These are phyloP conservation scores for Gryganskiella cystojenkinii DNA, from an alignment of 192 early-diverging fungal species.

Conservation along the genomic window DNA sequence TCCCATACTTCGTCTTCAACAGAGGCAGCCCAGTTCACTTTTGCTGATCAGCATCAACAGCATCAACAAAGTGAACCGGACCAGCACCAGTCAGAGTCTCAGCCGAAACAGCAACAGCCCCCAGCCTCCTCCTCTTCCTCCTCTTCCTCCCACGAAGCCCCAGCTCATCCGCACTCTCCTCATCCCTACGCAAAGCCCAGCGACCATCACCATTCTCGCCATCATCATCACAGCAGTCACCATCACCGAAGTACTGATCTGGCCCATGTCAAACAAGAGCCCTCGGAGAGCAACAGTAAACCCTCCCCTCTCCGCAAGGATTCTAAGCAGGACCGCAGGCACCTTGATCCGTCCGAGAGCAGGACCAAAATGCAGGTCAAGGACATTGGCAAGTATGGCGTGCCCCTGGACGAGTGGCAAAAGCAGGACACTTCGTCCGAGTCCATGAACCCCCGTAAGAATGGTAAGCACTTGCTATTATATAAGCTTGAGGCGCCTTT, in stretches of 20 bases:
- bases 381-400: slow-evolving; percentile 51
- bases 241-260: slow-evolving; percentile 4
- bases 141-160: neutral
- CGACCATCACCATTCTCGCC: slow-evolving; percentile 11
- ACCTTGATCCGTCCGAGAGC: slow-evolving; percentile 8
- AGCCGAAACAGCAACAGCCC: too few relatives aligned
- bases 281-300: slow-evolving; percentile 17
- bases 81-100: too few relatives aligned
- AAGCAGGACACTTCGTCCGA: slow-evolving; percentile 25
- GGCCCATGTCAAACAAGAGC: slow-evolving; percentile 35
- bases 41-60: slow-evolving; percentile 1
- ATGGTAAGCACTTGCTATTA: slow-evolving; percentile 16
- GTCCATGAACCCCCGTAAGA: slow-evolving; percentile 1
- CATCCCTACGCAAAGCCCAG: slow-evolving; percentile 39
- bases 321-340: slow-evolving; percentile 25
- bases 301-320: slow-evolving; percentile 44
- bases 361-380: slow-evolving; percentile 41
- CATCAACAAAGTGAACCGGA: too few relatives aligned
- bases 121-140: too few relatives aligned
- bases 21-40: neutral
- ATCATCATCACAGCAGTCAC: slow-evolving; percentile 20
- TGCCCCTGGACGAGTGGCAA: slow-evolving; percentile 52
- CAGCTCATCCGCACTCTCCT: slow-evolving; percentile 29
- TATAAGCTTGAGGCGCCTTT: neutral
- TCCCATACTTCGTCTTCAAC: neutral